Conservation (phyloP, 352 stramenopile genomes). For the Pythium phragmitis region DNA sequence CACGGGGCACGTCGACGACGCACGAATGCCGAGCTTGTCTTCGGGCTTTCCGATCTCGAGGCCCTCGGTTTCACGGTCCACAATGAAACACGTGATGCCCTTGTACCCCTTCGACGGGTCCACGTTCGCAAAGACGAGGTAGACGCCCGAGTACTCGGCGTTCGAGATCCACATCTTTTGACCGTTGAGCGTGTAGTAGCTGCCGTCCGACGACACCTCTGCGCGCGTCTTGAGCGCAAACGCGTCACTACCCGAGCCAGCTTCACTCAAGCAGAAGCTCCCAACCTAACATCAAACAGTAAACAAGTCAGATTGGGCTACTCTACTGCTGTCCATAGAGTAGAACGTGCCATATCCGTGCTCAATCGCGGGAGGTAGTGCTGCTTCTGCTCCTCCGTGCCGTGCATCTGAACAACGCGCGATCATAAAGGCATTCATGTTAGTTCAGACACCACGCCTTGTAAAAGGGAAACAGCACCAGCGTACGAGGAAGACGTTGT, state of each 20-base stretch:
- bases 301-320: neutral
- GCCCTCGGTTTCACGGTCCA: conserved; percentile 92
- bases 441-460: neutral
- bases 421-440: neutral
- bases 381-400: conserved; percentile 79
- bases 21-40: conserved; percentile 96
- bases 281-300: conserved; percentile 66
- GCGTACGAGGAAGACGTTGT: conserved; percentile 92
- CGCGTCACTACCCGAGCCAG: conserved; percentile 93
- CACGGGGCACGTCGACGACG: conserved; percentile 95
- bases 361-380: conserved; percentile 85
- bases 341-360: conserved; percentile 60
- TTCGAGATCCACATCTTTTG: conserved; percentile 99
- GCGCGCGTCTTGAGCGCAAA: conserved; percentile 95
- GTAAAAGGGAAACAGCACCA: neutral
- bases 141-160: conserved; percentile 93
- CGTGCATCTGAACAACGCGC: conserved; percentile 45
- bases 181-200: conserved; percentile 94
- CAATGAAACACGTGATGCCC: conserved; percentile 98
- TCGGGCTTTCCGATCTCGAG: conserved; percentile 94
- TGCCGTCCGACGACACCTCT: conserved; percentile 82
- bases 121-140: conserved; percentile 96
- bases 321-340: neutral
- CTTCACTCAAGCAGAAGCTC: conserved; percentile 95
- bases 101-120: conserved; percentile 94